Evolutionary conservation across 2,329 filamentous ascomycete genomes (phyloP).

Genomic region (Trichoderma koningiopsis): DNA sequence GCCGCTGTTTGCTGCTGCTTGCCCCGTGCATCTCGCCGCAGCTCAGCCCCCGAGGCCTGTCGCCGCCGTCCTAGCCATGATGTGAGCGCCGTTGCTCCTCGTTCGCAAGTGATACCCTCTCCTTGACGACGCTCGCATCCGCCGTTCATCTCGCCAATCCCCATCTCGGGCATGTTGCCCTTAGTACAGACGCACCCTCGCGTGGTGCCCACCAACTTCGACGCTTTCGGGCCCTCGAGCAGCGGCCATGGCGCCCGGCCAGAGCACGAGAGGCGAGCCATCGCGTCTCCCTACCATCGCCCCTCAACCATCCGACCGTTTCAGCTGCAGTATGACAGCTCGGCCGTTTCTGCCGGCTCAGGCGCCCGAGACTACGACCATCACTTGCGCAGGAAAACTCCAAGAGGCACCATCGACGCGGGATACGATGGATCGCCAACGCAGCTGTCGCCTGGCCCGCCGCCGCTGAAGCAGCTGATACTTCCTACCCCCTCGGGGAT

Average conservation of each 20-base stretch:
- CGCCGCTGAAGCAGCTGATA: constrained; percentile 80
- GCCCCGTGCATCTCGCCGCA: constrained; percentile 30
- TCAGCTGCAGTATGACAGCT: constrained; percentile 32
- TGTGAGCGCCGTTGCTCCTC: constrained; percentile 43
- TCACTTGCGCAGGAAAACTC: constrained; percentile 86
- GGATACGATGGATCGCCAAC: constrained; percentile 85
- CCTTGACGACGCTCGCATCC: constrained; percentile 32
- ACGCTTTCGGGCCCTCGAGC: constrained; percentile 36
- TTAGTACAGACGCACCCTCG: constrained; percentile 55
- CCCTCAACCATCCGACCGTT: constrained; percentile 41
- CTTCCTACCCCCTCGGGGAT: constrained; percentile 56
- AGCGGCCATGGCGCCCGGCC: constrained; percentile 29
- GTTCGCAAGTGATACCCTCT: constrained; percentile 35
- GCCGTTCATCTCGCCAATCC: constrained; percentile 5
- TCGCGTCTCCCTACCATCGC: constrained; percentile 31
- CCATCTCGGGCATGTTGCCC: constrained; percentile 48
- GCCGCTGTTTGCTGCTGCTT: constrained; percentile 30
- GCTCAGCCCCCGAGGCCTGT: constrained; percentile 45
- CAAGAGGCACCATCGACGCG: constrained; percentile 87
- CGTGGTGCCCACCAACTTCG: constrained; percentile 49
- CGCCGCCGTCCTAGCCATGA: constrained; percentile 43
- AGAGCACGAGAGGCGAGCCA: constrained; percentile 34
- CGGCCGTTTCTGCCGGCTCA: constrained; percentile 27
- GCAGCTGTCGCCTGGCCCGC: constrained; percentile 71
- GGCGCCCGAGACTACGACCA: constrained; percentile 59